Evolutionary conservation across 129 eudicot genomes (phyloP).

Genomic region (Arctium minus): DNA sequence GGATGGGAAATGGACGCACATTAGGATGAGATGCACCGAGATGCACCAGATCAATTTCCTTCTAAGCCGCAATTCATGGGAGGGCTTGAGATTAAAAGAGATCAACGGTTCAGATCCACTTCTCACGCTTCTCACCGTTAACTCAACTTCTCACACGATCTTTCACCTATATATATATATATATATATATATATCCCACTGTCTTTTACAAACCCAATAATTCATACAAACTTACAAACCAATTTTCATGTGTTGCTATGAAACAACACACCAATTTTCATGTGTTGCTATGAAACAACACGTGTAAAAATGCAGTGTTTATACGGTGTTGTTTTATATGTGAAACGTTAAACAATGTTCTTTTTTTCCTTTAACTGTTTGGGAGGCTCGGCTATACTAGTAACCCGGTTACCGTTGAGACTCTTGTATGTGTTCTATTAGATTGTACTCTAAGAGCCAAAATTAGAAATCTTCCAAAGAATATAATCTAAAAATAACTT

Average conservation of each 20-base stretch:
- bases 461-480: neutral
- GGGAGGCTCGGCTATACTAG: neutral
- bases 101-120: too few species aligned
- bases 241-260: neutral
- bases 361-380: neutral
- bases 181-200: neutral
- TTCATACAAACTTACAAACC: neutral
- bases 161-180: too few species aligned
- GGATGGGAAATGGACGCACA: too few species aligned
- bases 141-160: too few species aligned
- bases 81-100: too few species aligned
- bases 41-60: too few species aligned
- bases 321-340: too few species aligned
- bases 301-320: neutral
- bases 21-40: too few species aligned
- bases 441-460: neutral
- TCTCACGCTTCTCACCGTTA: too few species aligned
- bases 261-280: too few species aligned
- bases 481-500: constrained; percentile 1
- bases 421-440: neutral
- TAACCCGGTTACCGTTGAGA: neutral
- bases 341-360: neutral
- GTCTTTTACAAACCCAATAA: neutral
- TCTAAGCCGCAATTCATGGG: too few species aligned
- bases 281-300: too few species aligned